These are phyloP conservation scores for Bocquillonia castaneifolia DNA, from an alignment of 441 rosid species.

Conservation along the genomic window DNA sequence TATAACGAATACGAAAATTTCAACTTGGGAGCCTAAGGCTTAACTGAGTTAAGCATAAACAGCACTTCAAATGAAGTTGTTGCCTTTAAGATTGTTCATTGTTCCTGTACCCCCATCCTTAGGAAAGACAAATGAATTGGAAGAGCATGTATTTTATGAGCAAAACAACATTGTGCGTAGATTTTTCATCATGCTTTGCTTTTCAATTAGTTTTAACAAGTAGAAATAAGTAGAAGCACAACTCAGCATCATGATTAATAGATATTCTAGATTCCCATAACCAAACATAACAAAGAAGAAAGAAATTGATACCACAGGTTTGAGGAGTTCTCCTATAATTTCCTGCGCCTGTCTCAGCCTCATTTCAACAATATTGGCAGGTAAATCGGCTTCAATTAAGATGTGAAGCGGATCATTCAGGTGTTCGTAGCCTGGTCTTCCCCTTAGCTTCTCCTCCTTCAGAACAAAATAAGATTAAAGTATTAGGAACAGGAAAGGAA, in stretches of 20 bases:
- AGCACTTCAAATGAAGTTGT: neutral
- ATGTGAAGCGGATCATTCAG: slow-evolving; percentile 92
- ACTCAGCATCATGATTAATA: neutral
- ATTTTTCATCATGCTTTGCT: neutral
- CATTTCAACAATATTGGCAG: slow-evolving; percentile 73
- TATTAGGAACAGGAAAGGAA: slow-evolving; percentile 20
- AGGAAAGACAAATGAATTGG: neutral
- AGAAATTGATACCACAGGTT: slow-evolving; percentile 68
- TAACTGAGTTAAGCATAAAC: neutral
- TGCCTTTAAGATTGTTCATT: neutral
- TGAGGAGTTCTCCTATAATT: slow-evolving; percentile 89
- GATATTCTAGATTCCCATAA: slow-evolving; percentile 1
- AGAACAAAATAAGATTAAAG: slow-evolving; percentile 19
- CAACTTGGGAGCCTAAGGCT: too few species aligned
- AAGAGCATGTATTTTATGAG: neutral
- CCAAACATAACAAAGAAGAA: slow-evolving; percentile 2
- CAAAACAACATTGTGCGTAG: neutral
- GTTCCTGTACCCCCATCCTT: neutral
- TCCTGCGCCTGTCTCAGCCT: slow-evolving; percentile 92
- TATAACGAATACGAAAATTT: too few species aligned
- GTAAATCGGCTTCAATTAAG: slow-evolving; percentile 88
- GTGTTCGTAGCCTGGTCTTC: slow-evolving; percentile 95
- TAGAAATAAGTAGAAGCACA: neutral
- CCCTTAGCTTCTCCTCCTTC: slow-evolving; percentile 89
- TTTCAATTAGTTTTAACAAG: neutral